phyloP scores from a whole-genome alignment of 2,329 filamentous ascomycete species.

The Penicillium griseofulvum region DNA sequence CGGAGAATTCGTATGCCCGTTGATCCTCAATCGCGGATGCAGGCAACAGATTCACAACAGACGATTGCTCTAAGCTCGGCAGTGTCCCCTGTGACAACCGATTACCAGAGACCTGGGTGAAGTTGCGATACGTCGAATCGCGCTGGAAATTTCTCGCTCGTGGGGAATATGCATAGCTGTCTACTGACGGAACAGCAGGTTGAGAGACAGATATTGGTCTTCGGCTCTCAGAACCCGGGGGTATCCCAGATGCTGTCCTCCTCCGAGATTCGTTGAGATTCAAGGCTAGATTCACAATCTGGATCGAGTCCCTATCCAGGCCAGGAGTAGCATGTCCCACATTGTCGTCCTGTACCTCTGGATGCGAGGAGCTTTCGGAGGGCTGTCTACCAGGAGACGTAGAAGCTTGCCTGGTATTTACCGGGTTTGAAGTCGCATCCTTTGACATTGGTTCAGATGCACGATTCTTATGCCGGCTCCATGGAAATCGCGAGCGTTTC shows the following conservation, averaged over 20 bases:
- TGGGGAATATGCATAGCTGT: constrained; percentile 19
- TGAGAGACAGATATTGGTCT: constrained; percentile 31
- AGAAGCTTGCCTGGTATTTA: constrained; percentile 9
- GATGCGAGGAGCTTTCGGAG: constrained; percentile 14
- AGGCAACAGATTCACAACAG: constrained; percentile 30
- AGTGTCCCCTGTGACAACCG: constrained; percentile 15
- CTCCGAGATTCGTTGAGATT: constrained; percentile 75
- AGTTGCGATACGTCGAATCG: constrained; percentile 16
- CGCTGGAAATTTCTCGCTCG: constrained; percentile 15
- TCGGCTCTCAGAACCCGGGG: constrained; percentile 48
- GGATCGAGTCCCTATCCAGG: constrained; percentile 72
- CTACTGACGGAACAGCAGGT: constrained; percentile 19
- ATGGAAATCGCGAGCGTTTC: constrained; percentile 36
- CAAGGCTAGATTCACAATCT: constrained; percentile 90
- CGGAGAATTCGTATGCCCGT: constrained; percentile 59
- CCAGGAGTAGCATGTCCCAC: constrained; percentile 28
- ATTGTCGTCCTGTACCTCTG: constrained; percentile 8
- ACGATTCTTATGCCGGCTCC: constrained; percentile 34
- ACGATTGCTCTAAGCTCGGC: constrained; percentile 15
- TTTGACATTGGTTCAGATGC: constrained; percentile 32
- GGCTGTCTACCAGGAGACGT: constrained; percentile 13
- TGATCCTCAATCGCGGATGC: constrained; percentile 29
- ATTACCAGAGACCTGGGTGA: constrained; percentile 28
- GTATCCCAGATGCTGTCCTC: constrained; percentile 59
- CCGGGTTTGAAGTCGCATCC: constrained; percentile 6